phyloP scores from a whole-genome alignment of 2,329 filamentous ascomycete genomes.

The Coleophoma cylindrospora region DNA sequence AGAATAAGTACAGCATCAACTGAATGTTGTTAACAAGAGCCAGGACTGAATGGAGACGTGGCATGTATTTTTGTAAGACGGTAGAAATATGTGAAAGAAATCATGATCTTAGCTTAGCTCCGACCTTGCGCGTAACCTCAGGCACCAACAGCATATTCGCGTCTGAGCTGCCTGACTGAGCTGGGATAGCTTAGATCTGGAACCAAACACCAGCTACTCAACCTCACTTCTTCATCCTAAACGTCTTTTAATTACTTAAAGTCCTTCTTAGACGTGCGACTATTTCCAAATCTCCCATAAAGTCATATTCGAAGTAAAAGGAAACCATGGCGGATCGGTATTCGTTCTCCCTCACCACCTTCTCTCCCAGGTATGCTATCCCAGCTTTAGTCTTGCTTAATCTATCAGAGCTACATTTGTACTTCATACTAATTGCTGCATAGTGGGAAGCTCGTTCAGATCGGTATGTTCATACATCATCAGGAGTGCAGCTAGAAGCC shows the following conservation, averaged over 20 bases:
- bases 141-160: constrained; percentile 1
- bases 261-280: constrained; percentile 1
- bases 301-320: constrained; percentile 8
- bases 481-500: constrained; percentile 1
- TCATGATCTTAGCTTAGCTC: background rate
- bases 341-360: constrained; percentile 98
- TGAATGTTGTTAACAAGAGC: background rate
- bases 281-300: background rate
- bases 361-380: constrained; percentile 87
- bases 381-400: constrained; percentile 10
- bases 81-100: background rate
- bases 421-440: constrained; percentile 16
- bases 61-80: background rate
- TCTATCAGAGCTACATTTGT: constrained; percentile 6
- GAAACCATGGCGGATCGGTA: constrained; percentile 90
- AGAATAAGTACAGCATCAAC: background rate
- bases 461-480: constrained; percentile 54
- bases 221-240: constrained; percentile 3
- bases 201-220: constrained; percentile 6
- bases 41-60: background rate
- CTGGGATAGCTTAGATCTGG: background rate
- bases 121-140: background rate
- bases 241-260: constrained; percentile 3
- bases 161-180: constrained; percentile 9
- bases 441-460: constrained; percentile 98